Conservation (phyloP, 768 basidiomycete species). For the Paxillus involutus region DNA sequence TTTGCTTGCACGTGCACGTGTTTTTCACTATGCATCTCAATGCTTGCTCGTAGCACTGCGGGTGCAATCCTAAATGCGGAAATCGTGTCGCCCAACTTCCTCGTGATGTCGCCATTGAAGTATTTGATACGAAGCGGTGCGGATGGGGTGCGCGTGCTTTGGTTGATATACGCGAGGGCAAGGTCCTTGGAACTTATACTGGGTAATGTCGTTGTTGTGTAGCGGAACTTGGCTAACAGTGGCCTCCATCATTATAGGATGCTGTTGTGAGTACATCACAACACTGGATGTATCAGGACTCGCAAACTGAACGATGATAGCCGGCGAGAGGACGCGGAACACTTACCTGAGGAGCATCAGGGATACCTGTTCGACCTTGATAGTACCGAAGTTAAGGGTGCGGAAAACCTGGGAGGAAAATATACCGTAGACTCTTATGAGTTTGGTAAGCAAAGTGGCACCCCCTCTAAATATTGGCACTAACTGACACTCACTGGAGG, state of each 20-base stretch:
- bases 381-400: conserved; percentile 43
- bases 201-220: conserved; percentile 44
- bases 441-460: conserved; percentile 40
- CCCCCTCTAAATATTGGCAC: neutral
- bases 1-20: conserved; percentile 19
- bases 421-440: conserved; percentile 59
- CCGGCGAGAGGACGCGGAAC: conserved; percentile 41
- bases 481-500: conserved; percentile 38
- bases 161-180: conserved; percentile 44
- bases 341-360: conserved; percentile 34
- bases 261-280: conserved; percentile 40
- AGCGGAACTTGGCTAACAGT: conserved; percentile 2
- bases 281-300: neutral
- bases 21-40: neutral
- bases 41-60: conserved; percentile 38
- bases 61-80: conserved; percentile 43
- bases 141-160: conserved; percentile 69
- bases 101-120: conserved; percentile 54
- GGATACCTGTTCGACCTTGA: conserved; percentile 67
- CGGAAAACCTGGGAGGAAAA: conserved; percentile 29
- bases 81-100: conserved; percentile 66
- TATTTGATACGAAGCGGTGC: conserved; percentile 60
- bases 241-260: conserved; percentile 30
- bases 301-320: conserved; percentile 27
- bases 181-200: conserved; percentile 66